phyloP scores from a whole-genome alignment of 202 grass and related monocot species.

The Zoysia matrella region DNA sequence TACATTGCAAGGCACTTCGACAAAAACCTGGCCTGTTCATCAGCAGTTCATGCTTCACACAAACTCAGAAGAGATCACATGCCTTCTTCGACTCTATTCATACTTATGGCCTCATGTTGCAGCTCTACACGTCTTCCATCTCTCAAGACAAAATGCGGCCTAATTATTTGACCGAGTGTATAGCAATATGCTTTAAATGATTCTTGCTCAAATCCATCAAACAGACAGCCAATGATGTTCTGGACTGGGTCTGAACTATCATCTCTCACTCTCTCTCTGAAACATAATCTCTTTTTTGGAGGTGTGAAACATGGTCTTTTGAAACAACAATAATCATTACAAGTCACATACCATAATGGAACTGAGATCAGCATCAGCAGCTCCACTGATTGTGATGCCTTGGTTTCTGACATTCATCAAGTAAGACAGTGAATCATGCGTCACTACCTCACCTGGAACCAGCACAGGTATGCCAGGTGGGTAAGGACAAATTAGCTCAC shows the following conservation, averaged over 20 bases:
- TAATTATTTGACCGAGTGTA: slow-evolving; percentile 45
- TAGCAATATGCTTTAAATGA: slow-evolving; percentile 1
- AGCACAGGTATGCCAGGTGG: slow-evolving; percentile 85
- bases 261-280: not conserved
- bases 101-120: slow-evolving; percentile 34
- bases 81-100: slow-evolving; percentile 27
- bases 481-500: slow-evolving; percentile 11
- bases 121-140: slow-evolving; percentile 38
- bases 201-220: slow-evolving; percentile 14
- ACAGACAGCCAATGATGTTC: not conserved
- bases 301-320: not conserved
- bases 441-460: slow-evolving; percentile 80
- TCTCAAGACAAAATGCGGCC: slow-evolving; percentile 19
- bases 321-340: slow-evolving; percentile 26
- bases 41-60: slow-evolving; percentile 31
- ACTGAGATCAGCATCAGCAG: slow-evolving; percentile 23
- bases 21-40: slow-evolving; percentile 31
- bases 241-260: slow-evolving; percentile 1
- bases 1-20: slow-evolving; percentile 53
- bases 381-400: slow-evolving; percentile 44
- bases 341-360: slow-evolving; percentile 67
- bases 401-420: slow-evolving; percentile 56
- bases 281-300: no score
- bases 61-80: slow-evolving; percentile 44
- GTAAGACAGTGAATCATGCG: slow-evolving; percentile 60